phyloP scores from a whole-genome alignment of 352 stramenopile genomes.

The Globisporangium iwayamae region DNA sequence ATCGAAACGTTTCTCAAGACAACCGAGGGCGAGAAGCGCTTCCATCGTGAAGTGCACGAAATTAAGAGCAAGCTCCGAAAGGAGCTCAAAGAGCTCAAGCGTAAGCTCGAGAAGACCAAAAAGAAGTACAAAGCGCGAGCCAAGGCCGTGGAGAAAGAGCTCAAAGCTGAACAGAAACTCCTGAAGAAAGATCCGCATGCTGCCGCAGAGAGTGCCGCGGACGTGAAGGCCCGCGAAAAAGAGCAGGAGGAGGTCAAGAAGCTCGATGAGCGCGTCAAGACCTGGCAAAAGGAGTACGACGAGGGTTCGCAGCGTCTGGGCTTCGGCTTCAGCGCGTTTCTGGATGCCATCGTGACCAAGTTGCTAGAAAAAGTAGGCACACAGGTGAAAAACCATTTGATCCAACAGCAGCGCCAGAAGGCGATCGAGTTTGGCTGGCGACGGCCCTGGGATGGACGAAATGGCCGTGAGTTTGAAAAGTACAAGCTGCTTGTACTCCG shows the following conservation, averaged over 20 bases:
- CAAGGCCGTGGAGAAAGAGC: conserved; percentile 16
- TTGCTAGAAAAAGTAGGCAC: conserved; percentile 49
- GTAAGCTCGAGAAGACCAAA: conserved; percentile 30
- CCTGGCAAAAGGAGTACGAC: conserved; percentile 41
- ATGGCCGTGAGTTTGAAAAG: conserved; percentile 51
- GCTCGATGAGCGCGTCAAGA: conserved; percentile 35
- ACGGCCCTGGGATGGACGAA: conserved; percentile 61
- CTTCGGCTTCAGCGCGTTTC: conserved; percentile 50
- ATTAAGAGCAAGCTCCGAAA: conserved; percentile 41
- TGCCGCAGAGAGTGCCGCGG: conserved; percentile 22
- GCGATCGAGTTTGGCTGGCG: conserved; percentile 54
- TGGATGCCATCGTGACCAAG: conserved; percentile 52
- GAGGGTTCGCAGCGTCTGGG: conserved; percentile 38
- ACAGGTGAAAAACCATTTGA: conserved; percentile 47
- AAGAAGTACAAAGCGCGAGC: conserved; percentile 25
- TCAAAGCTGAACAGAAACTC: conserved; percentile 23
- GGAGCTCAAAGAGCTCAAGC: conserved; percentile 37
- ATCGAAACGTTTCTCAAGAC: conserved; percentile 59
- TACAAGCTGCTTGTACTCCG: conserved; percentile 53
- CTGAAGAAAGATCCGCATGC: conserved; percentile 11
- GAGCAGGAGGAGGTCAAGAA: conserved; percentile 31
- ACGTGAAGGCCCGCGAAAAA: conserved; percentile 37
- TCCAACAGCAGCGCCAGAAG: conserved; percentile 59
- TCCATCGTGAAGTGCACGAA: conserved; percentile 49
- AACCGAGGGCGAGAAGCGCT: conserved; percentile 55